Conservation (phyloP, 1,284 basidiomycete genomes). For the Coriolopsis trogii region DNA sequence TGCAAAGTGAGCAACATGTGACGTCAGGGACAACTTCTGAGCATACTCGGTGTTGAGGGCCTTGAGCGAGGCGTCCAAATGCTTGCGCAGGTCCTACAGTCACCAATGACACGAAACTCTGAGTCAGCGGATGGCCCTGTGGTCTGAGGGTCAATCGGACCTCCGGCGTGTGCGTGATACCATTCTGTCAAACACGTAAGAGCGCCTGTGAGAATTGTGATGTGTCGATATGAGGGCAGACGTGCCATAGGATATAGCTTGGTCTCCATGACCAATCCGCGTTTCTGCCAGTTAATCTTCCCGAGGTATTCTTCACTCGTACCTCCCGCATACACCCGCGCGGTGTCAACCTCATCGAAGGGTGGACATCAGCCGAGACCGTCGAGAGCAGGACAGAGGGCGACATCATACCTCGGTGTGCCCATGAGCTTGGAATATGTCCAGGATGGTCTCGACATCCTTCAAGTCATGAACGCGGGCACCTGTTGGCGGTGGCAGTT, state of each 20-base stretch:
- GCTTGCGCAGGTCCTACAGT: constrained; percentile 42
- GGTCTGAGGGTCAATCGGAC: too few relatives aligned
- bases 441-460: constrained; percentile 54
- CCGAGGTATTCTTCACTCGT: constrained; percentile 53
- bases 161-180: constrained; percentile 25
- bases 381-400: neutral
- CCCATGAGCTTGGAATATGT: constrained; percentile 60
- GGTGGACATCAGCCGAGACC: neutral
- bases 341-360: constrained; percentile 50
- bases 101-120: too few relatives aligned
- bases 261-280: constrained; percentile 52
- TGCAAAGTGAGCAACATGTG: neutral
- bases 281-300: constrained; percentile 38
- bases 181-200: neutral
- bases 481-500: too few relatives aligned
- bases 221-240: neutral
- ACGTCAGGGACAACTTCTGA: neutral
- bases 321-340: constrained; percentile 50
- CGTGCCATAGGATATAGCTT: constrained; percentile 29
- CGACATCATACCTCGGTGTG: constrained; percentile 46
- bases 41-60: constrained; percentile 51
- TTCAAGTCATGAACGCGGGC: constrained; percentile 55
- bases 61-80: constrained; percentile 46
- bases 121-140: too few relatives aligned
- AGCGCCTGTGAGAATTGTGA: neutral